phyloP scores from a whole-genome alignment of 768 basidiomycete species.

The Pulveroboletus frians region DNA sequence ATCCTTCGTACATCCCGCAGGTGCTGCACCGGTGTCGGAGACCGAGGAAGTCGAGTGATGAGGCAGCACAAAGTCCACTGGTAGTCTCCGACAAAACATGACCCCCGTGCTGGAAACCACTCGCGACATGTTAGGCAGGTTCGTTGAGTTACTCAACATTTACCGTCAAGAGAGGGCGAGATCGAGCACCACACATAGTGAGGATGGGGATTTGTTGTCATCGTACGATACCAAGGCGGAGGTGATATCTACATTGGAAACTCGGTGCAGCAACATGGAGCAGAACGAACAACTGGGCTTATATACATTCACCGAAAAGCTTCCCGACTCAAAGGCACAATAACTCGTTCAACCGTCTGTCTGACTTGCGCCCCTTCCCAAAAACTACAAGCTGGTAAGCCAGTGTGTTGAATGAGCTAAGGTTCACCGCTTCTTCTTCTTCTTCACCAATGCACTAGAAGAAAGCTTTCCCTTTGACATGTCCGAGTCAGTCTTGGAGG shows the following conservation, averaged over 20 bases:
- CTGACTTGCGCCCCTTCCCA: neutral
- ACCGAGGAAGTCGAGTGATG: no score
- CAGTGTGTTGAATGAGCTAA: no score
- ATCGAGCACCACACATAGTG: neutral
- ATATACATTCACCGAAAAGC: neutral
- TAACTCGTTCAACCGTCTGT: neutral
- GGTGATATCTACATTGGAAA: neutral
- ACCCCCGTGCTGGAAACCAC: no score
- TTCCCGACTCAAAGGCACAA: no score
- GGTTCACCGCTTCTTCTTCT: neutral
- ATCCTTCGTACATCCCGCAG: no score
- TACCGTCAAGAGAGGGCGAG: neutral
- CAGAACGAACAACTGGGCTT: neutral
- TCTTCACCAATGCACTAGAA: neutral
- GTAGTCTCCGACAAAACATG: no score
- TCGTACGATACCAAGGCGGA: neutral
- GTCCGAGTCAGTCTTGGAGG: no score
- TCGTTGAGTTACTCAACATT: no score
- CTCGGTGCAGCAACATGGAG: neutral
- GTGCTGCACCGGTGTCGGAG: no score
- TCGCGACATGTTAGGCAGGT: no score
- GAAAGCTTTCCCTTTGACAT: neutral
- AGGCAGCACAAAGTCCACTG: no score
- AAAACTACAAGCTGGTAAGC: neutral
- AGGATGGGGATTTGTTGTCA: no score